Base-by-base conservation (phyloP, 1,284 basidiomycete genomes). In the Marasmius sp. region DNA sequence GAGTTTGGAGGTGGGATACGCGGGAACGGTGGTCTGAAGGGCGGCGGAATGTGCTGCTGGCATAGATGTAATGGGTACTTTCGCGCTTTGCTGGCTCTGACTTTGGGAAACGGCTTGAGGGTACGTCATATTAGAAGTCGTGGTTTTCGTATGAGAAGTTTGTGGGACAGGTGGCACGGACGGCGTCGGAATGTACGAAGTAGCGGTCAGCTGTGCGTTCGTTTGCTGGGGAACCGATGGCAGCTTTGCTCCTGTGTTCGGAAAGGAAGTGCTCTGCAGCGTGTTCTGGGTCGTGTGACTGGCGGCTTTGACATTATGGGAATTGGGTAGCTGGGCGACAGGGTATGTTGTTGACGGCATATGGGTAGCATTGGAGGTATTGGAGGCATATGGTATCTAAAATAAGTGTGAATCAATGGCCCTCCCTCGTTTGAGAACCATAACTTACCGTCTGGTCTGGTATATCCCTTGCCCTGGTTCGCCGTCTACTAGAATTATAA, bases 361-460 rank as follows among this genome's bases (percentile, higher is more conserved):
- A 5, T 2, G 27, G 27, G 27, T 27, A 27, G 27, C 27, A 27
- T 27, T 27, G 27, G 27, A 27, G 27, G 27, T 27, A 27, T 43
- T 43, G 45, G 45, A 47, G 9, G 45, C 2, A 47, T 47, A 10
- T 47, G 45, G 45, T 8, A n/a, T 8, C 45, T 47, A n/a, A 8
- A n/a, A 8, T 47, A 20, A 47, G 9, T 8, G 16, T 47, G n/a
- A 47, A 20, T 47, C 16, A 1, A 18, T 16, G 45, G 9, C 16
- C 16, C n/a, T n/a, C 16, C 16, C 20, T 47, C 16, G 8, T 47
- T 8, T 16, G n/a, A 16, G 38, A 33, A 38, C 7, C 34, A 37
- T n/a, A 20, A 33, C 70, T 66, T 47, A 66, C 69, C 53, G 66
- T 65, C 11, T 64, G 65, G 38, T 58, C 39, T n/a, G 68, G 64